Percentiles rank a stretch among this genome's conserved stretches.
These are phyloP conservation scores for Candida railenensis DNA, from an alignment of 805 yeast genomes.

Conservation along the genomic window DNA sequence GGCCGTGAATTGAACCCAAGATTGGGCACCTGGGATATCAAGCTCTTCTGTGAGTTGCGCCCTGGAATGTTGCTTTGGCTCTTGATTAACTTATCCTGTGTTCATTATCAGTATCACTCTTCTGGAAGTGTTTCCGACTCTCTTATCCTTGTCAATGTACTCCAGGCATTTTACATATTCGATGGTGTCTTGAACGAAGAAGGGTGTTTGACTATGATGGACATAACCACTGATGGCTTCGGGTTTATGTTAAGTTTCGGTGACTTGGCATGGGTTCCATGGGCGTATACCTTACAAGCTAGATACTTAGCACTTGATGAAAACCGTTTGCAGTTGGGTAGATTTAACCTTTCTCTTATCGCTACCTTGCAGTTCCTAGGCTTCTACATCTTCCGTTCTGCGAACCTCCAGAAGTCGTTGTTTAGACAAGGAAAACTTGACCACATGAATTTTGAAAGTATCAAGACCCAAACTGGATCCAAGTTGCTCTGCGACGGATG, in stretches of 20 bases:
- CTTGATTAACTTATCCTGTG: constrained; percentile 70
- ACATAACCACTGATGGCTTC: constrained; percentile 92
- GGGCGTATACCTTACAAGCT: constrained; percentile 83
- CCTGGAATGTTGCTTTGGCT: constrained; percentile 93
- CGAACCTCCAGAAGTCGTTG: constrained; percentile 81
- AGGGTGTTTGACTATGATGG: constrained; percentile 92
- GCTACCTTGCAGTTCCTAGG: constrained; percentile 57
- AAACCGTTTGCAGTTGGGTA: constrained; percentile 57
- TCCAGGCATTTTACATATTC: constrained; percentile 80
- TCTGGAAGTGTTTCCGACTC: constrained; percentile 68
- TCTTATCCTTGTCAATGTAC: constrained; percentile 58
- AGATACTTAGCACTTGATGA: constrained; percentile 64
- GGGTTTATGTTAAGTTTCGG: constrained; percentile 97
- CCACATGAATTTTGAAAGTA: constrained; percentile 57
- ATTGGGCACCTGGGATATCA: constrained; percentile 80
- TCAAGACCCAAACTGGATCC: constrained; percentile 74
- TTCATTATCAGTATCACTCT: constrained; percentile 74
- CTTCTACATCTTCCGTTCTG: constrained; percentile 75
- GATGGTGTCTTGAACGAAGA: constrained; percentile 93
- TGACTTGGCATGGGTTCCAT: constrained; percentile 89
- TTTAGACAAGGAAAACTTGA: constrained; percentile 77
- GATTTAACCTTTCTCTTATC: constrained; percentile 36
- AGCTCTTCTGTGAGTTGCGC: constrained; percentile 87
- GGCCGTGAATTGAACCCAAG: constrained; percentile 96
- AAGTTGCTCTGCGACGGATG: constrained; percentile 85